A percentile compares a stretch with the other conserved stretches of the same genome.
Evolutionary conservation across 2,329 filamentous ascomycete species (phyloP).

Genomic region (Penicillium sclerotigenum): DNA sequence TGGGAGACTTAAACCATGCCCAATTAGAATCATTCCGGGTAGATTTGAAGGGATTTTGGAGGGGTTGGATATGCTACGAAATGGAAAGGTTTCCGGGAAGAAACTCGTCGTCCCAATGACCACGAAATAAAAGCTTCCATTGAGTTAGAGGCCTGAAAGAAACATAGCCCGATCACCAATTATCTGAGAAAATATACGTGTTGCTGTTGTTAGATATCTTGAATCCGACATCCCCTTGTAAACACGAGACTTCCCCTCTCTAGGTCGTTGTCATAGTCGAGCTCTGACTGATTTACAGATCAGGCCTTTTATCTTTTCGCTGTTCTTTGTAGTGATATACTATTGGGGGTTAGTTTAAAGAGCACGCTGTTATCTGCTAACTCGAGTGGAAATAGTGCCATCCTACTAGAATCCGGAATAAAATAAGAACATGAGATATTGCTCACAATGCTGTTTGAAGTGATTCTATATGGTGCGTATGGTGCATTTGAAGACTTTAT

Average conservation of each 20-base stretch:
- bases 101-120: conserved; percentile 18
- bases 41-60: conserved; percentile 17
- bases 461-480: background rate
- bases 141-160: background rate
- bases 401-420: background rate
- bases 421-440: background rate
- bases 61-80: conserved; percentile 16
- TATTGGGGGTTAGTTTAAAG: too few species aligned
- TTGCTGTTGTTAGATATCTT: too few species aligned
- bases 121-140: background rate
- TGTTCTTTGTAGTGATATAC: background rate
- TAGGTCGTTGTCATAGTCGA: too few species aligned
- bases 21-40: conserved; percentile 11
- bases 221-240: background rate
- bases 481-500: background rate
- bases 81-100: conserved; percentile 20
- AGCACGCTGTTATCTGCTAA: background rate
- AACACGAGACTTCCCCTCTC: background rate
- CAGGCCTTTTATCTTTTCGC: too few species aligned
- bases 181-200: background rate
- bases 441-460: background rate
- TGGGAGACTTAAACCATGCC: conserved; percentile 14
- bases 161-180: accelerated
- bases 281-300: too few species aligned
- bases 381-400: too few species aligned